Evolutionary conservation across 1,284 basidiomycete species (phyloP).

Genomic region (Trichosporon asahii): DNA sequence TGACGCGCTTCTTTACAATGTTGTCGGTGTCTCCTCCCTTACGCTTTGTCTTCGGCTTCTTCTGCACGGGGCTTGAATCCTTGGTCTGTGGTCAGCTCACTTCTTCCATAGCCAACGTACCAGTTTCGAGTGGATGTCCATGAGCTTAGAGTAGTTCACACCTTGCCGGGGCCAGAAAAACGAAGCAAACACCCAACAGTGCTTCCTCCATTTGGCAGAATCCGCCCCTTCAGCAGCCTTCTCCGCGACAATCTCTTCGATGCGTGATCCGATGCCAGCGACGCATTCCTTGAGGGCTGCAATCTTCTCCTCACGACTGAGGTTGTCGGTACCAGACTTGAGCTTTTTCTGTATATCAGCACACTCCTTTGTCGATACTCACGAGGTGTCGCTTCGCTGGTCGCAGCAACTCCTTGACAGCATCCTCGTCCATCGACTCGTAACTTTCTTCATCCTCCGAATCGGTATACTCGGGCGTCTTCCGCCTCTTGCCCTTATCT

Average conservation of each 20-base stretch:
- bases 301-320: slow-evolving; percentile 91
- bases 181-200: slow-evolving; percentile 95
- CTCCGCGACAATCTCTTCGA: slow-evolving; percentile 74
- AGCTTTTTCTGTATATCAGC: slow-evolving; percentile 71
- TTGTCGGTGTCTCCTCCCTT: slow-evolving; percentile 33
- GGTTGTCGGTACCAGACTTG: slow-evolving; percentile 84
- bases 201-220: slow-evolving; percentile 79
- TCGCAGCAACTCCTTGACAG: slow-evolving; percentile 91
- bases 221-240: slow-evolving; percentile 76
- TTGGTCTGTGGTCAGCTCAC: slow-evolving; percentile 22
- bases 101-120: slow-evolving; percentile 53
- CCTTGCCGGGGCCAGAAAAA: slow-evolving; percentile 94
- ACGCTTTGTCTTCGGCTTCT: slow-evolving; percentile 29
- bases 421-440: slow-evolving; percentile 91
- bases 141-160: slow-evolving; percentile 82
- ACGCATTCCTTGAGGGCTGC: slow-evolving; percentile 93
- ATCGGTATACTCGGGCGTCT: slow-evolving; percentile 87
- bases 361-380: slow-evolving; percentile 39
- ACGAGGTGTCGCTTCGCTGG: slow-evolving; percentile 96
- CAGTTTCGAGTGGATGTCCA: slow-evolving; percentile 91
- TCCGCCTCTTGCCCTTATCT: slow-evolving; percentile 74
- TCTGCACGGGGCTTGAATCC: slow-evolving; percentile 27
- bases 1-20: slow-evolving; percentile 37
- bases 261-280: slow-evolving; percentile 86
- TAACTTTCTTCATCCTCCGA: slow-evolving; percentile 72